Evolutionary conservation across 2,329 filamentous ascomycete genomes (phyloP), one percentile per base, ranked within the genome.

Genomic region (Nigrospora osmanthi): DNA sequence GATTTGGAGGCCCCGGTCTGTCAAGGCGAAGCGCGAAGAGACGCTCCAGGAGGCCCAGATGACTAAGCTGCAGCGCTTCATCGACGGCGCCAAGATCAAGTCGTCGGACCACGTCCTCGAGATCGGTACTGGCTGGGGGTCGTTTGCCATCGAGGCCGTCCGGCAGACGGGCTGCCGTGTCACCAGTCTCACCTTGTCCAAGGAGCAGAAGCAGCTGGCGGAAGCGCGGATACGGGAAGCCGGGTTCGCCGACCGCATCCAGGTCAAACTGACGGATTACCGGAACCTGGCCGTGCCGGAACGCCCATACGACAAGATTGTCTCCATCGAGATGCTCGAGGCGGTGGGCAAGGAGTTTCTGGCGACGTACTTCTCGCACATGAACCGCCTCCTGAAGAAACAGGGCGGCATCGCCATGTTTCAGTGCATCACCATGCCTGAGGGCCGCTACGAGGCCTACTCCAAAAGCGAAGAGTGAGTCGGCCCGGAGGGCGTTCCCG

Each of bases 241-340:
- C 1, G 82, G 83, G 0, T 71, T 83, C 44, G 63, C 69, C 4
- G 70, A 80, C 49, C 70, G 69, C 12, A 83, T 88, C 50, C 69
- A 76, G n/a, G 80, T 89, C 1, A 61, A 78, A 40, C 68, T 87
- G 0, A 78, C 76, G 64, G 85, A 89, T 57, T 89, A 89, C 58
- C 76, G 85, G 41, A 73, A 72, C 23, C 63, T 87, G 4, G 71
- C 76, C 1, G 58, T 72, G 0, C 76, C 79, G 0, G 66, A 69
- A 38, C 66, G 62, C 1, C 66, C 69, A 0, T 89, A 80, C 52
- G 85, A 89, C 62, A 87, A 87, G 58, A 70, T 88, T 7, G 72
- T 88, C 9, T 86, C 81, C 4, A 86, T 88, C 47, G 85, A 89
- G 58, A 89, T 89, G 85, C 67, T 88, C 17, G 85, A 89, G 65